Percentiles rank a stretch among this genome's conserved stretches.
Evolutionary conservation across 164 flowering plant genomes (phyloP).

Genomic region (Magnolia sinica): DNA sequence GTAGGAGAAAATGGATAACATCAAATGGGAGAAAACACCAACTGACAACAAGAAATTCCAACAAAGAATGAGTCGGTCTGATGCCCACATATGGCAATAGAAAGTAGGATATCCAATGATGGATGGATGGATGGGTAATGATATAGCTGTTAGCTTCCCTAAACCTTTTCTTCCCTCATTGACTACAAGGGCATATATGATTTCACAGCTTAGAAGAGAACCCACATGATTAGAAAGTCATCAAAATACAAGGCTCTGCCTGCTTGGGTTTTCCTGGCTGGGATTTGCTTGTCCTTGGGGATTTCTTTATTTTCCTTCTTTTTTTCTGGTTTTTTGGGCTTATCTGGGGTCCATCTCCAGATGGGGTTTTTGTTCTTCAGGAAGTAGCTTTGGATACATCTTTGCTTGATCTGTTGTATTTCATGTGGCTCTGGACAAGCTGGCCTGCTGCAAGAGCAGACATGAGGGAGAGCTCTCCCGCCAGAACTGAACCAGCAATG

Average conservation of each 20-base stretch:
- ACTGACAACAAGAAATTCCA: too few species aligned
- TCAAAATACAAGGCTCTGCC: background rate
- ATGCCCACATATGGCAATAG: too few species aligned
- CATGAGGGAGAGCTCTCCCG: constrained; percentile 80
- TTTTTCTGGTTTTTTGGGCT: too few species aligned
- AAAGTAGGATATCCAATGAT: too few species aligned
- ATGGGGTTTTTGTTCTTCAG: background rate
- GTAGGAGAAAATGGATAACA: too few species aligned
- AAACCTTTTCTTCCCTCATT: background rate
- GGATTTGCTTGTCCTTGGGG: background rate
- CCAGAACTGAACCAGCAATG: constrained; percentile 71
- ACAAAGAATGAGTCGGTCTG: too few species aligned
- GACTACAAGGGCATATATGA: background rate
- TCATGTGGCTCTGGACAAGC: constrained; percentile 71
- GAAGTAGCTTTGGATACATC: constrained; percentile 21
- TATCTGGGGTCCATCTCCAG: background rate
- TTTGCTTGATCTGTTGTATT: constrained; percentile 61
- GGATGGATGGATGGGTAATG: too few species aligned
- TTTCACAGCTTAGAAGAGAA: background rate
- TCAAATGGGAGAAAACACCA: too few species aligned
- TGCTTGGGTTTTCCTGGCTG: background rate
- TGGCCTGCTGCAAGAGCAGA: constrained; percentile 76
- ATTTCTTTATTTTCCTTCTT: constrained; percentile 3
- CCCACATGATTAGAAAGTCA: background rate
- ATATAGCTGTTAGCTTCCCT: background rate